Percentiles rank a stretch among this genome's conserved stretches.
phyloP scores from a whole-genome alignment of 2,329 filamentous ascomycete species.

The Zalaria obscura region DNA sequence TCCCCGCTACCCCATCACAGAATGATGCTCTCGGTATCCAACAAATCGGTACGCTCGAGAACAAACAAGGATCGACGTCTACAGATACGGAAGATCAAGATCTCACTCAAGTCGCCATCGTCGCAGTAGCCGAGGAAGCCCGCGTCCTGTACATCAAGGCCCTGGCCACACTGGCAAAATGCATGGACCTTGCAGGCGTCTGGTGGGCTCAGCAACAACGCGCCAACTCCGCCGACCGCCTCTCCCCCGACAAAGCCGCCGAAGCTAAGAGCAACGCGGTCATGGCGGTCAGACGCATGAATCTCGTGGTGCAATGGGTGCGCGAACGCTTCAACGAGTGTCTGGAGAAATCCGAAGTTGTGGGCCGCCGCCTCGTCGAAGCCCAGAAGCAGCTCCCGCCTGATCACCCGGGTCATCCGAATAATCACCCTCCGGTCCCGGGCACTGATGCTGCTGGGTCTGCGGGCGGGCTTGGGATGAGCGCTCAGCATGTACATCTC shows the following conservation, averaged over 20 bases:
- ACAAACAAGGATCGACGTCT: slow-evolving; percentile 16
- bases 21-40: slow-evolving; percentile 52
- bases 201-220: slow-evolving; percentile 53
- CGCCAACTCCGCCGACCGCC: slow-evolving; percentile 4
- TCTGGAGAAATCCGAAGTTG: slow-evolving; percentile 86
- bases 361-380: slow-evolving; percentile 75
- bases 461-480: slow-evolving; percentile 44
- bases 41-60: slow-evolving; percentile 40
- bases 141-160: slow-evolving; percentile 94
- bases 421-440: slow-evolving; percentile 50
- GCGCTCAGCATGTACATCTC: slow-evolving; percentile 65
- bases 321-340: slow-evolving; percentile 92
- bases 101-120: slow-evolving; percentile 71
- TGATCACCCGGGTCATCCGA: slow-evolving; percentile 76
- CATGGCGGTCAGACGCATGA: slow-evolving; percentile 58
- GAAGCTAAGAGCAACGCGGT: slow-evolving; percentile 19
- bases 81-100: slow-evolving; percentile 53
- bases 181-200: slow-evolving; percentile 83
- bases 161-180: slow-evolving; percentile 74
- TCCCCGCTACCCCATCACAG: slow-evolving; percentile 69
- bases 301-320: slow-evolving; percentile 91
- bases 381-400: slow-evolving; percentile 71
- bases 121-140: slow-evolving; percentile 83
- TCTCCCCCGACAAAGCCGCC: slow-evolving; percentile 12
- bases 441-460: slow-evolving; percentile 31